These are phyloP conservation scores for Zymoseptoria passerinii DNA, from an alignment of 2,329 filamentous ascomycete species.

Conservation along the genomic window DNA sequence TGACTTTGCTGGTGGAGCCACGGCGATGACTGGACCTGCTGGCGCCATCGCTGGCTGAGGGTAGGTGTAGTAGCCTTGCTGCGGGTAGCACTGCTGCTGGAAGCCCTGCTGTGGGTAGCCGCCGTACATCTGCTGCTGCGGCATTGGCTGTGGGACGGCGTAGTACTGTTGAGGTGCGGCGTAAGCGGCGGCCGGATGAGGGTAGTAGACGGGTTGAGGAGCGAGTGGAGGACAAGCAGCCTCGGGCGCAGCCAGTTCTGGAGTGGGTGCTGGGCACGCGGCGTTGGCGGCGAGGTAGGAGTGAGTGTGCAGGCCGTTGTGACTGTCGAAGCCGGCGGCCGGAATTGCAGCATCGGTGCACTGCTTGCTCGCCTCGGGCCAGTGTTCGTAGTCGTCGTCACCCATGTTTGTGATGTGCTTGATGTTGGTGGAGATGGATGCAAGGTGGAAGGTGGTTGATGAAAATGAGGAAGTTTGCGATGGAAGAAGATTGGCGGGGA, in stretches of 20 bases:
- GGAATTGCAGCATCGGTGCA: conserved; percentile 8
- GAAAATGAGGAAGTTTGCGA: conserved; percentile 6
- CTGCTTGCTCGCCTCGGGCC: conserved; percentile 21
- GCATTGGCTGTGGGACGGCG: conserved; percentile 8
- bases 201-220: conserved; percentile 16
- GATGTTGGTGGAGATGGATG: background rate
- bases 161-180: conserved; percentile 16
- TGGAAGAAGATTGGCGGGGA: conserved; percentile 2
- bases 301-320: conserved; percentile 24
- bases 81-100: background rate
- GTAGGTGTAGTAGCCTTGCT: conserved; percentile 17
- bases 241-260: background rate
- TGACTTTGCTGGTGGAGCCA: conserved; percentile 2
- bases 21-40: background rate
- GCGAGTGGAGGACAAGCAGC: conserved; percentile 7
- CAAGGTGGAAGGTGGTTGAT: conserved; percentile 3
- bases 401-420: conserved; percentile 12
- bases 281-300: conserved; percentile 18
- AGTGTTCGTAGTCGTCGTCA: conserved; percentile 26
- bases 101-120: conserved; percentile 4
- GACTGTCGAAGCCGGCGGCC: conserved; percentile 19
- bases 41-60: background rate
- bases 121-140: background rate
- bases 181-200: conserved; percentile 8
- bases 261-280: conserved; percentile 4